Evolutionary conservation across 768 basidiomycete species (phyloP).

Genomic region (Inosperma sp.): DNA sequence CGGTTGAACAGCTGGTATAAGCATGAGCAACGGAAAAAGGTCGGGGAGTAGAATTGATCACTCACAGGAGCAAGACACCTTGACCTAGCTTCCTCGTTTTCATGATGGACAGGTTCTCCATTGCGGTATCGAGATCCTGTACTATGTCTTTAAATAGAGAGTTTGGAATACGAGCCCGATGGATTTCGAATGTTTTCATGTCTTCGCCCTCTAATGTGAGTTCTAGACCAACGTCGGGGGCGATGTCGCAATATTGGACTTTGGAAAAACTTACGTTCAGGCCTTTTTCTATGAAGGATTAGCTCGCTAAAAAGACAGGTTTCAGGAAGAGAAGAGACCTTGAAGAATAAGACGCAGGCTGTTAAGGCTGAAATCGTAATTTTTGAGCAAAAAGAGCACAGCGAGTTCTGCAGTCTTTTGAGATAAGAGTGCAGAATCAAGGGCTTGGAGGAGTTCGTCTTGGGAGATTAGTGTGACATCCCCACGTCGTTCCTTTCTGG

Average conservation of each 20-base stretch:
- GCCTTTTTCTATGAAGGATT: constrained; percentile 13
- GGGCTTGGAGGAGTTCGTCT: not conserved
- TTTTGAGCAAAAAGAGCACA: not conserved
- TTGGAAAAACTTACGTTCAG: constrained; percentile 18
- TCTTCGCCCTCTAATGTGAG: constrained; percentile 11
- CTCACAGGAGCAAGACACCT: constrained; percentile 2
- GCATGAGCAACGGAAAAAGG: not conserved
- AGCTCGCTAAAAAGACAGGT: not conserved
- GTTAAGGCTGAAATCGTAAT: not conserved
- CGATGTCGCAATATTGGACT: constrained; percentile 17
- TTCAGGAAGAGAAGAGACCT: constrained; percentile 5
- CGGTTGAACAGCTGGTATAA: constrained; percentile 5
- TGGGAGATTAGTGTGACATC: not conserved
- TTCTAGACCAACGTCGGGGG: constrained; percentile 19
- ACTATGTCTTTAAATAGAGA: constrained; percentile 20
- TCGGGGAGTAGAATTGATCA: not conserved
- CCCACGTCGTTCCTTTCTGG: no score
- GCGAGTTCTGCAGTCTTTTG: constrained; percentile 1
- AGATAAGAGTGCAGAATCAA: not conserved
- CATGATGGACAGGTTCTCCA: constrained; percentile 2
- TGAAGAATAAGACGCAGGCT: not conserved
- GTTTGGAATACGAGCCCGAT: constrained; percentile 24
- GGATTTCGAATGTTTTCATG: constrained; percentile 19
- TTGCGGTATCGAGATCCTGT: constrained; percentile 18
- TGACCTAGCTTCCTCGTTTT: constrained; percentile 1